Evolutionary conservation across 139 green algal genomes (phyloP).

Genomic region (Trebouxia sp.): DNA sequence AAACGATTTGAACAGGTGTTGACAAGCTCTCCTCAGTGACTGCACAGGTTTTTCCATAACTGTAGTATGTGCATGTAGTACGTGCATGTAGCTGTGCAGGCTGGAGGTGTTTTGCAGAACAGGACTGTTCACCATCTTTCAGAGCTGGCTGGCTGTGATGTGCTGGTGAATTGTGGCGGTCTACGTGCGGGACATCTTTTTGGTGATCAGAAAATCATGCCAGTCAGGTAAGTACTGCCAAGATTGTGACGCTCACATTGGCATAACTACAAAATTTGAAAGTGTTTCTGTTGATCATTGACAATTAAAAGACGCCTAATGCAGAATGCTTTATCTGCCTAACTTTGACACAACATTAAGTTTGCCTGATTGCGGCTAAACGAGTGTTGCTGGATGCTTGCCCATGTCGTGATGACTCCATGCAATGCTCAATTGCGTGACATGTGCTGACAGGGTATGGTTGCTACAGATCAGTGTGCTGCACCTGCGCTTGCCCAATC

Average conservation of each 20-base stretch:
- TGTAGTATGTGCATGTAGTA: neutral
- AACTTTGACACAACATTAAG: too few relatives aligned
- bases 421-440: too few relatives aligned
- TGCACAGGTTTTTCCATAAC: neutral
- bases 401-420: too few relatives aligned
- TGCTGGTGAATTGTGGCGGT: constrained; percentile 59
- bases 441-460: too few relatives aligned
- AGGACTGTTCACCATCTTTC: neutral
- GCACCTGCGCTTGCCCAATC: too few relatives aligned
- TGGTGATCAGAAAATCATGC: constrained; percentile 42
- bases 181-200: constrained; percentile 57
- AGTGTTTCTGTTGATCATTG: neutral
- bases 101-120: neutral
- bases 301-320: too few relatives aligned
- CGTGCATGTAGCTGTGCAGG: neutral
- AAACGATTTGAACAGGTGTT: neutral
- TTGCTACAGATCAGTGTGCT: too few relatives aligned
- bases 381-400: too few relatives aligned
- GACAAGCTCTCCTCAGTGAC: neutral
- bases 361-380: too few relatives aligned
- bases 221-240: constrained; percentile 43
- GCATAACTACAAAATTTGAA: neutral
- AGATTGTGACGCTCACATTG: too few relatives aligned
- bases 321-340: too few relatives aligned
- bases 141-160: constrained; percentile 41